Evolutionary conservation across 768 basidiomycete genomes (phyloP).

Genomic region (Lentinula detonsa): DNA sequence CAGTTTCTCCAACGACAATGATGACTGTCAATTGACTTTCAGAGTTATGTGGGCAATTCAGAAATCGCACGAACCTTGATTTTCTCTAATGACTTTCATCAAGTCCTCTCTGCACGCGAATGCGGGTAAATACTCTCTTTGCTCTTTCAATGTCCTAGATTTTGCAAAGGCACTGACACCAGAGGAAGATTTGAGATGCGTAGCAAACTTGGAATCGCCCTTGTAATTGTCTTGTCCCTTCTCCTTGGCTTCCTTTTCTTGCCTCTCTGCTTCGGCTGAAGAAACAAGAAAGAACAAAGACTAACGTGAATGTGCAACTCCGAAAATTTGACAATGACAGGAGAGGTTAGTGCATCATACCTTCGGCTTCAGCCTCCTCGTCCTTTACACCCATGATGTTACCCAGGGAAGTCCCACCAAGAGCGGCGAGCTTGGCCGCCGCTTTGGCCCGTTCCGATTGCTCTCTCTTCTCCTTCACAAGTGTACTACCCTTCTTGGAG

Average conservation of each 20-base stretch:
- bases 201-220: conserved; percentile 96
- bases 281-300: conserved; percentile 32
- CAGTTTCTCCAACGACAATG: conserved; percentile 99
- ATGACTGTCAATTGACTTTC: conserved; percentile 48
- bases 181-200: conserved; percentile 75
- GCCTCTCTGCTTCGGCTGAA: conserved; percentile 51
- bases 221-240: conserved; percentile 69
- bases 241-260: conserved; percentile 41
- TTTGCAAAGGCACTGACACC: conserved; percentile 80
- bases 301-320: conserved; percentile 74
- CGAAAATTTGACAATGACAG: conserved; percentile 22
- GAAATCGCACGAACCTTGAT: conserved; percentile 65
- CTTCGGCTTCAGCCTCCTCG: conserved; percentile 88
- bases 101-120: conserved; percentile 96
- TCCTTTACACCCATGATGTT: conserved; percentile 98
- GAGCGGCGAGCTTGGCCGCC: conserved; percentile 87
- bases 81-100: conserved; percentile 82
- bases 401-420: conserved; percentile 91
- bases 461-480: conserved; percentile 95
- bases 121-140: conserved; percentile 94
- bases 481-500: conserved; percentile 90
- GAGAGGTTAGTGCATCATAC: conserved; percentile 39
- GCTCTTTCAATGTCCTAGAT: conserved; percentile 83
- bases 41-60: not conserved
- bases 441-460: conserved; percentile 95